Evolutionary conservation across 1,139 yeast species (phyloP).

Genomic region (Meyerozyma elateridarum): DNA sequence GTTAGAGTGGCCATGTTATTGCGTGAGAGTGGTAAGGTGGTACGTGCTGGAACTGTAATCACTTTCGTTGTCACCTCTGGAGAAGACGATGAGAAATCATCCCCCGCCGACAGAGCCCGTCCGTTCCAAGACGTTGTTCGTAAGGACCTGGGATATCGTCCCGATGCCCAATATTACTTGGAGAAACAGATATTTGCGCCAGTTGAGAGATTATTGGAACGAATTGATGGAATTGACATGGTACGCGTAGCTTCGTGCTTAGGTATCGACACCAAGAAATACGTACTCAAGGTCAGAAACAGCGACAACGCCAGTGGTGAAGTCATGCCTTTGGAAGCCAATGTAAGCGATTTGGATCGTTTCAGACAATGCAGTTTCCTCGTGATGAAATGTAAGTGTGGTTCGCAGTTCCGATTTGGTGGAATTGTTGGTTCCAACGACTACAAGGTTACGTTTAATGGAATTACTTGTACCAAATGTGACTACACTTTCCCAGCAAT

Average conservation of each 20-base stretch:
- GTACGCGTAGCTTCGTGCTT: slow-evolving; percentile 71
- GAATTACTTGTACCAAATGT: slow-evolving; percentile 69
- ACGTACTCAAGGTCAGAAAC: slow-evolving; percentile 44
- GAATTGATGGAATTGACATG: slow-evolving; percentile 83
- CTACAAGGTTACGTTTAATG: slow-evolving; percentile 58
- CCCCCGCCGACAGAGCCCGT: slow-evolving; percentile 73
- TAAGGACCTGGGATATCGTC: slow-evolving; percentile 47
- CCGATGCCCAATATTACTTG: slow-evolving; percentile 76
- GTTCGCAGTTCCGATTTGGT: slow-evolving; percentile 56
- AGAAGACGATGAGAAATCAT: slow-evolving; percentile 27
- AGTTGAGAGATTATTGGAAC: slow-evolving; percentile 78
- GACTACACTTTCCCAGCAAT: slow-evolving; percentile 45
- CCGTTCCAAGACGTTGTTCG: slow-evolving; percentile 67
- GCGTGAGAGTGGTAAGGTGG: slow-evolving; percentile 73
- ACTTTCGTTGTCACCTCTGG: slow-evolving; percentile 67
- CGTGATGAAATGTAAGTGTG: slow-evolving; percentile 61
- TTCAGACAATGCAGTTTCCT: slow-evolving; percentile 62
- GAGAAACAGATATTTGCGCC: slow-evolving; percentile 91
- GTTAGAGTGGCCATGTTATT: slow-evolving; percentile 88
- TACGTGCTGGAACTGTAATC: slow-evolving; percentile 86
- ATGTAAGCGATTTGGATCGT: slow-evolving; percentile 76
- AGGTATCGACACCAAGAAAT: slow-evolving; percentile 71
- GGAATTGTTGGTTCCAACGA: slow-evolving; percentile 65
- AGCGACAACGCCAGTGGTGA: slow-evolving; percentile 32
- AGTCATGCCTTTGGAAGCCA: slow-evolving; percentile 74